Base-by-base conservation (phyloP, 805 yeast species). In the Candida ortonii region DNA sequence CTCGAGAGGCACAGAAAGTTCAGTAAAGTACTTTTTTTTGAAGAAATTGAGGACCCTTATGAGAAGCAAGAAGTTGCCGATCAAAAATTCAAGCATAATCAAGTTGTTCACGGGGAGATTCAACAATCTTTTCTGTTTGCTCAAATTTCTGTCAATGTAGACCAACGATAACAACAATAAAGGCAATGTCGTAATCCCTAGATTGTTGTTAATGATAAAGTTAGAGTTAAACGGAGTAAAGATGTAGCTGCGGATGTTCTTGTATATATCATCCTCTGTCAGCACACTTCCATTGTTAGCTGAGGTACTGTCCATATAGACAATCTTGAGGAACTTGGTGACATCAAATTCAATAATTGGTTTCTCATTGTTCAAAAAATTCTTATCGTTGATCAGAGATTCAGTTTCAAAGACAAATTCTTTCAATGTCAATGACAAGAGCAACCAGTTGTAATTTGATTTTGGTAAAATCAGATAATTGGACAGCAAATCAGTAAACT, bases 121-220 rank as follows among this genome's bases (percentile, higher is more conserved):
- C 16, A 63, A 46, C 25, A 57, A 54, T 9, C 51, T 45, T 16
- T 53, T 51, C 18, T 53, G 43, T 18, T 50, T 49, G n/a, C 60
- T 47, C 34, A 65, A 37, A 22, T 46, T 42, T 9, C 47, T 46
- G 22, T 57, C 51, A 13, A 43, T 39, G 18, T 50, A 47, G n/a
- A 53, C 43, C 36, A 67, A 28, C 24, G 61, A 39, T 41, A 55
- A 39, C 46, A 72, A 65, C 7, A 75, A 49, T 21, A 75, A 44
- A 0, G 82, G 81, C 39, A 71, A 62, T 7, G 72, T 55, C 10
- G 74, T 60, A 16, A 75, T 62, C 1, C 79, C 78, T 33, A 76
- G 53, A 41, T 73, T 74, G 47, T 73, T 71, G 48, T 73, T 73
- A 28, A 75, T 57, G n/a, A 50, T 53, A 8, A 50, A 46, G 18